Evolutionary conservation across 768 basidiomycete species (phyloP), one percentile per base, ranked within the genome.

Genomic region (Phlebiopsis flavidoalba): DNA sequence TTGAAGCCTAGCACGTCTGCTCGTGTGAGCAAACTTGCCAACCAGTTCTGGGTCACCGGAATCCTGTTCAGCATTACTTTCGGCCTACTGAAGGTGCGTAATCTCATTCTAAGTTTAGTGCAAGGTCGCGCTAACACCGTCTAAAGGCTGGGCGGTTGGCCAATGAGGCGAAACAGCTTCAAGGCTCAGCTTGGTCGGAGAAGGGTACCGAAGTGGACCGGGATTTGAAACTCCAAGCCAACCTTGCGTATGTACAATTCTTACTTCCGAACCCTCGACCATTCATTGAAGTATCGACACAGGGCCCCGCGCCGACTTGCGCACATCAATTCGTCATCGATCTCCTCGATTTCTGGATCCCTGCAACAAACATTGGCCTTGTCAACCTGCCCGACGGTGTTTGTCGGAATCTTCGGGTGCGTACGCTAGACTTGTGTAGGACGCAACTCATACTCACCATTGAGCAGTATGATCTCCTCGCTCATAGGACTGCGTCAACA

Each of bases 31-130:
- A 87, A 83, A 72, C 75, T 81, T 8, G 85, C 92, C 2, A 91
- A 89, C 74, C 84, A 87, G 45, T 89, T 93, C 74, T 98, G 95
- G 95, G 77, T 95, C 19, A 80, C 88, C 3, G 95, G 94, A 0
- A 94, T 98, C 60, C 63, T 87, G 37, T 85, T 93, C 69, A 94
- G 90, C 70, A 78, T 96, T 26, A 74, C 82, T 17, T 86, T 89
- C 69, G 81, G 85, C 24, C 71, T 83, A 2, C 71, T 91, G 63
- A 93, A 92, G 79, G 90, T 86, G 63, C 37, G 72, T 54, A 24
- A 53, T 15, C 17, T 35, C 14, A 36, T 33, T 55, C n/a, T 37
- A 50, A 6, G 54, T 37, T 43, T 2, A n/a, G 52, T 19, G 46
- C 8, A 31, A 33, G 1, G 52, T 17, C 33, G 60, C 24, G 22